These are phyloP conservation scores for Rhynchospora pubera DNA, from an alignment of 176 grass and related monocot genomes.

Conservation along the genomic window DNA sequence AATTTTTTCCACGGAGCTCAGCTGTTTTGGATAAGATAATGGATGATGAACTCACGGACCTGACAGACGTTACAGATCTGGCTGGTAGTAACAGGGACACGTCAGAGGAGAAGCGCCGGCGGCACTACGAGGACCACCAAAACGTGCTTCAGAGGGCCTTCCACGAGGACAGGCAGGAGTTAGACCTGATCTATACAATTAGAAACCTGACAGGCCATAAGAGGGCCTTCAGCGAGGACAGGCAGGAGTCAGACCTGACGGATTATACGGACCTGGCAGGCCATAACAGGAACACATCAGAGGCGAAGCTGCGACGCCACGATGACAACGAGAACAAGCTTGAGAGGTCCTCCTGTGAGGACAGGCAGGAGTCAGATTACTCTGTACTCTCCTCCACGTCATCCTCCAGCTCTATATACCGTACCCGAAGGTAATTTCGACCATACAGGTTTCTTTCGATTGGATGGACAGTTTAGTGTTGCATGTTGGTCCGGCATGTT, in stretches of 20 bases:
- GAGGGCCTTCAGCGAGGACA: no score
- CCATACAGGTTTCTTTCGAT: not conserved
- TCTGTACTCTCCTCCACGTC: constrained; percentile 34
- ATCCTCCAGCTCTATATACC: constrained; percentile 25
- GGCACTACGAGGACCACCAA: constrained; percentile 52
- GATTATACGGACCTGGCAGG: no score
- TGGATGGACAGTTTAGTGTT: not conserved
- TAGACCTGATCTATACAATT: no score
- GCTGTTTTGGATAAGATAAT: constrained; percentile 48
- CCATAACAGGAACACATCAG: no score
- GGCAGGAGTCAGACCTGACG: no score
- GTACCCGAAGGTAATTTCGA: constrained; percentile 23
- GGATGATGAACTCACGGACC: constrained; percentile 42
- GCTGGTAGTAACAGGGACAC: constrained; percentile 27
- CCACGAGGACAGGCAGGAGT: constrained; percentile 63
- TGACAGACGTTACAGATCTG: constrained; percentile 14
- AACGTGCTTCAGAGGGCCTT: constrained; percentile 54
- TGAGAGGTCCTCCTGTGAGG: no score
- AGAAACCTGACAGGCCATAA: no score
- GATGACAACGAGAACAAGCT: no score
- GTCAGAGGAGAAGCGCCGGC: constrained; percentile 39
- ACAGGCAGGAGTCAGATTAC: constrained; percentile 45
- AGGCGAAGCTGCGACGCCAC: no score
- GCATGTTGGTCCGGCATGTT: not conserved
- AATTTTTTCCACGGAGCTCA: constrained; percentile 75